Evolutionary conservation across 1,284 basidiomycete genomes (phyloP), one percentile per base, ranked within the genome.

Genomic region (Fomitopsis schrenkii): DNA sequence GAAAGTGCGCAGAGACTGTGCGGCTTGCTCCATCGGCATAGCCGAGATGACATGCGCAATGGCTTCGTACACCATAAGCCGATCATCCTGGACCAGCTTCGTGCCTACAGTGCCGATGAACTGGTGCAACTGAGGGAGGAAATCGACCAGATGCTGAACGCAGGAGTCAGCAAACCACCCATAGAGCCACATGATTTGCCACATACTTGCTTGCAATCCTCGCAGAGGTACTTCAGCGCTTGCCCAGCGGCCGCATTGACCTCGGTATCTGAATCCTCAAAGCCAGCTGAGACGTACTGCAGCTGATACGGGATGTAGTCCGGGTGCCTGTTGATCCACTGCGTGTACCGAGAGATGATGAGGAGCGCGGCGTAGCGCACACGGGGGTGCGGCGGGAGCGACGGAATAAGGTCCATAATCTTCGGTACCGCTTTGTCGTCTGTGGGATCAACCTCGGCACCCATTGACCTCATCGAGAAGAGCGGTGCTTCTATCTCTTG

Each of bases 381-480:
- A 61, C 89, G 87, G 45, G 96, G 96, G 72, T 99, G 97, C 55
- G 82, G 78, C 0, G 97, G 97, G 15, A 99, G 87, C 30, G 85
- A 88, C 10, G 97, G 94, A 46, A 99, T 88, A 53, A 98, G 83
- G 68, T 95, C 93, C 87, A 99, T 94, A 70, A 99, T 97, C 73
- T 94, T 93, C 1, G 96, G 95, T 26, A 98, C 88, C 46, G 94
- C 88, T 62, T 85, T 84, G 62, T 94, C 86, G 72, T 99, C 96
- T 44, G 83, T 79, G 8, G 87, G 80, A 70, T 98, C 92, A 22
- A 98, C 85, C 74, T 97, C 90, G 7, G 95, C 95, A 22, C 97
- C 97, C 95, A 99, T 99, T 4, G 96, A 95, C 56, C 97, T 85
- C 90, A 99, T 91, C 14, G 96, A 95, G 77, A 99, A 99, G 44